Conservation (phyloP, 2,329 filamentous ascomycete species). For the Ophiocordyceps camponoti-rufipedis region DNA sequence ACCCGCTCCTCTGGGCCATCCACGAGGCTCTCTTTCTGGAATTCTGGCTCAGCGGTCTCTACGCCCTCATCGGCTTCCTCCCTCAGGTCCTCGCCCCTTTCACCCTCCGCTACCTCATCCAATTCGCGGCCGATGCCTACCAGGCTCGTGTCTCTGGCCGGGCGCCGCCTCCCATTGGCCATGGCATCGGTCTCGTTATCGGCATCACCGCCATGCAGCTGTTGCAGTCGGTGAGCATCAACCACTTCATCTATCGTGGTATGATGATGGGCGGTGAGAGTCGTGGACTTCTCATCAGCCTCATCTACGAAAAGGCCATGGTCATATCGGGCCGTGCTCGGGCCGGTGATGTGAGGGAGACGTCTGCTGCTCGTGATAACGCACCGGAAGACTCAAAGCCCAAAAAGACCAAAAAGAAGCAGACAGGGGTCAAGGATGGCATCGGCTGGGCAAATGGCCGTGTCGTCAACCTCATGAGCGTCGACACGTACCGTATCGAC, state of each 20-base stretch:
- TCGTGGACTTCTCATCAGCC: constrained; percentile 62
- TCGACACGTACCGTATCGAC: constrained; percentile 85
- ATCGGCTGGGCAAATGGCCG: constrained; percentile 83
- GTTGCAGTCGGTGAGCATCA: constrained; percentile 59
- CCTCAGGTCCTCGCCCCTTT: constrained; percentile 74
- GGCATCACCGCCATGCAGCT: constrained; percentile 79
- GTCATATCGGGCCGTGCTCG: constrained; percentile 73
- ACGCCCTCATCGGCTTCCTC: constrained; percentile 53
- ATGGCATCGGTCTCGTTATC: constrained; percentile 66
- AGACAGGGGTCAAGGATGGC: constrained; percentile 30
- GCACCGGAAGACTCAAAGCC: constrained; percentile 14
- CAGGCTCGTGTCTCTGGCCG: constrained; percentile 31
- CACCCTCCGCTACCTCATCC: constrained; percentile 68
- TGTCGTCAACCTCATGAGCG: constrained; percentile 86
- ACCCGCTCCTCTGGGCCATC: constrained; percentile 62
- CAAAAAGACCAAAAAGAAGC: constrained; percentile 17
- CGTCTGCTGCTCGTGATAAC: too few species aligned
- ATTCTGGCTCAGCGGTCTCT: constrained; percentile 69
- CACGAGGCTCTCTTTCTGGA: constrained; percentile 76
- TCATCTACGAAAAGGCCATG: constrained; percentile 89
- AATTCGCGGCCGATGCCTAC: constrained; percentile 68
- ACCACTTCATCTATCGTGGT: constrained; percentile 83
- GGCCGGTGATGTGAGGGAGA: constrained; percentile 45
- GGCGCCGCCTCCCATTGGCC: constrained; percentile 48
- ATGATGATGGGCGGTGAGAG: constrained; percentile 82